Percentiles rank a stretch among this genome's conserved stretches.
phyloP scores from a whole-genome alignment of 148 eudicot genomes.

The Arctostaphylos glauca region DNA sequence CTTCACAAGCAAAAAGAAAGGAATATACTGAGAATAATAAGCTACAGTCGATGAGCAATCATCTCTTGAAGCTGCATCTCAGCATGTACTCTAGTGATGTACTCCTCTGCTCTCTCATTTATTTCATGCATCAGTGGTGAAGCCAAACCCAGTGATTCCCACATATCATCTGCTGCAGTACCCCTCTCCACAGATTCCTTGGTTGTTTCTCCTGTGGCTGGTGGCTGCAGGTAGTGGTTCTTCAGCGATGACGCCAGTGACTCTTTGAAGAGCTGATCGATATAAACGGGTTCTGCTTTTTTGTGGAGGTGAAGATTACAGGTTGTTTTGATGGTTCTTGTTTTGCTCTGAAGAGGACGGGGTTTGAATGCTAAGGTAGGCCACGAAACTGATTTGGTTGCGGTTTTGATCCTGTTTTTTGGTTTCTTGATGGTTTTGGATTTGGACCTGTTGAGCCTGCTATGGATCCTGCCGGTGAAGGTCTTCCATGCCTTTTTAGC shows the following conservation, averaged over 20 bases:
- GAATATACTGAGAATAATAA: neutral
- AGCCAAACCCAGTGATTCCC: conserved; percentile 49
- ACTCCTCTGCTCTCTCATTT: conserved; percentile 59
- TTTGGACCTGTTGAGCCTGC: conserved; percentile 25
- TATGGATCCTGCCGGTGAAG: conserved; percentile 25
- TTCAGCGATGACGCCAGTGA: neutral
- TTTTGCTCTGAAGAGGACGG: conserved; percentile 10
- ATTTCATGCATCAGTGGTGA: conserved; percentile 53
- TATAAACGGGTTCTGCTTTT: conserved; percentile 26
- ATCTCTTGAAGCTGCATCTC: conserved; percentile 52
- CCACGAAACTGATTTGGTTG: conserved; percentile 1
- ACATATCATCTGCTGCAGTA: conserved; percentile 39
- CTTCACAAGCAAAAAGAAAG: neutral
- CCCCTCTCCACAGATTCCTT: neutral
- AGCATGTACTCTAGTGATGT: conserved; percentile 45
- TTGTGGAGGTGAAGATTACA: conserved; percentile 7
- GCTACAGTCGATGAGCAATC: conserved; percentile 37
- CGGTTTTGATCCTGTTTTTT: conserved; percentile 15
- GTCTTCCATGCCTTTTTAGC: conserved; percentile 30
- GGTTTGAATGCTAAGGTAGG: conserved; percentile 8
- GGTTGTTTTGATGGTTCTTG: neutral
- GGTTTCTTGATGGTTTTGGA: conserved; percentile 33
- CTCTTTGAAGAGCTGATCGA: conserved; percentile 35
- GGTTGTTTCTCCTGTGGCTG: neutral
- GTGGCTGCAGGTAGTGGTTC: neutral